phyloP scores from a whole-genome alignment of 306 rosid genomes.

The Rosa lucieae region DNA sequence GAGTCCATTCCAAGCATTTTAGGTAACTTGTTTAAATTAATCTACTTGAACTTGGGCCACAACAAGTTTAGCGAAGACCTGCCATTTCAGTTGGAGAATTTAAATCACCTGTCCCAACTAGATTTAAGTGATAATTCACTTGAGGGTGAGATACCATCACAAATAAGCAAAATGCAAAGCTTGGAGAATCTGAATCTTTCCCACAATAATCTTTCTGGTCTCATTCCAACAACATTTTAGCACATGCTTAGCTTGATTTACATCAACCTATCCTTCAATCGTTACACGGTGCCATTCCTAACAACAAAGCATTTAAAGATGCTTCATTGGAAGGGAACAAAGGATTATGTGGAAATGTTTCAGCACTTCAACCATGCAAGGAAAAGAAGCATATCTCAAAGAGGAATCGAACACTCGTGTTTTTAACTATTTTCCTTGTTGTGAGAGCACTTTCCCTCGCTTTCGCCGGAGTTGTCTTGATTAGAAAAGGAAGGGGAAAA shows the following conservation, averaged over 20 bases:
- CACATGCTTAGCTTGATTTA: background rate
- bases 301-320: background rate
- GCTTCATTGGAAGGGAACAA: background rate
- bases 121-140: background rate
- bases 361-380: background rate
- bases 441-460: no score
- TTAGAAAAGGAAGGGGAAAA: background rate
- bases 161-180: background rate
- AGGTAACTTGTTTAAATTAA: background rate
- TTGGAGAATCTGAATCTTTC: background rate
- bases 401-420: background rate
- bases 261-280: background rate
- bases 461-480: background rate
- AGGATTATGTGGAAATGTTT: background rate
- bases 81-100: background rate
- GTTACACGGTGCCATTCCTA: conserved; percentile 9
- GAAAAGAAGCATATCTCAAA: background rate
- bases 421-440: background rate
- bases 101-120: background rate
- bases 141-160: background rate
- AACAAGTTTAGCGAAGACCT: background rate
- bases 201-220: conserved; percentile 3
- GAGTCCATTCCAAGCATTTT: background rate
- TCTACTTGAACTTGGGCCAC: background rate
- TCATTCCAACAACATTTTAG: background rate